A percentile compares a stretch with the other conserved stretches of the same genome.
Conservation (phyloP, 225 moss, liverwort and hornwort genomes). For the Bryoerythrophyllum caledonicum region DNA sequence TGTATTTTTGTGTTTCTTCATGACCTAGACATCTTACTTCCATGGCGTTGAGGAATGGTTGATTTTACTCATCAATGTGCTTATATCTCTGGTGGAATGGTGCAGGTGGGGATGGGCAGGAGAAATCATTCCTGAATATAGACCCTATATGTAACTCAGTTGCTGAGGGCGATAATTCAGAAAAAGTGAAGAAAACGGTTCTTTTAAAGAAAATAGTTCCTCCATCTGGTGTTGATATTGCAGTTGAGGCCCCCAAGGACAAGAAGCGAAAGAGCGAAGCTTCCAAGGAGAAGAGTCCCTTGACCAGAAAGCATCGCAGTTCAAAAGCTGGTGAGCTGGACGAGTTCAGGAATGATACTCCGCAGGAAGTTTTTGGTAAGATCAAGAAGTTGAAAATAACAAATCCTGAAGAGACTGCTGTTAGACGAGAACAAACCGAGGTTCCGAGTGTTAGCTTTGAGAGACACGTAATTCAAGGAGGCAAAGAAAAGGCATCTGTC, state of each 20-base stretch:
- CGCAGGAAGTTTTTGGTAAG: conserved; percentile 26
- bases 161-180: conserved; percentile 27
- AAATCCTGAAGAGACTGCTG: conserved; percentile 21
- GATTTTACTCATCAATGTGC: conserved; percentile 3
- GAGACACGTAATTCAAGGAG: conserved; percentile 2
- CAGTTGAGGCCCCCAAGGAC: conserved; percentile 31
- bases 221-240: conserved; percentile 20
- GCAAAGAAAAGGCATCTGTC: background rate
- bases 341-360: background rate
- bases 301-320: conserved; percentile 48
- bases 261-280: conserved; percentile 57
- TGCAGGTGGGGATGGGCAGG: conserved; percentile 42
- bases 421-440: conserved; percentile 19
- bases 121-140: conserved; percentile 24
- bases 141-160: conserved; percentile 18
- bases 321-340: conserved; percentile 37
- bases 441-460: conserved; percentile 23
- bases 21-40: conserved; percentile 6
- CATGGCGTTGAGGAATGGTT: background rate
- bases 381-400: conserved; percentile 23
- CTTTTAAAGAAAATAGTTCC: conserved; percentile 23
- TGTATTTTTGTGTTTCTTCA: background rate
- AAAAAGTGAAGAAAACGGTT: conserved; percentile 30
- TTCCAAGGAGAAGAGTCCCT: conserved; percentile 44
- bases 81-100: conserved; percentile 16